phyloP scores from a whole-genome alignment of 2,329 filamentous ascomycete species.

The Leptographium radiaticola region DNA sequence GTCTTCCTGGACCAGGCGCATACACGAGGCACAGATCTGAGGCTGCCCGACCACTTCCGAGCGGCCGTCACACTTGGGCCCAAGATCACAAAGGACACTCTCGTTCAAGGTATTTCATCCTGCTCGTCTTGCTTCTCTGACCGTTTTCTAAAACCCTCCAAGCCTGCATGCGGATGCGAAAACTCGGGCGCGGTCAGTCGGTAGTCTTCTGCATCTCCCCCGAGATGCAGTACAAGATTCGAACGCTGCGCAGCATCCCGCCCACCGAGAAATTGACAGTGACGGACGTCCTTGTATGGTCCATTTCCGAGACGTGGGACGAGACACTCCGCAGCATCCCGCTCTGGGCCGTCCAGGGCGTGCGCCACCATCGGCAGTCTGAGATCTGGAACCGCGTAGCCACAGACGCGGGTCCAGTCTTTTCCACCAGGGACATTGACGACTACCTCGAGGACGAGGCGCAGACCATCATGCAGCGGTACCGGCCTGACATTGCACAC shows the following conservation, averaged over 20 bases:
- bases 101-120: slow-evolving; percentile 48
- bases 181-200: slow-evolving; percentile 53
- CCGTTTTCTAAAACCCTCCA: background rate
- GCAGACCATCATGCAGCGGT: slow-evolving; percentile 36
- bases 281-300: slow-evolving; percentile 44
- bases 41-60: slow-evolving; percentile 41
- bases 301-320: slow-evolving; percentile 41
- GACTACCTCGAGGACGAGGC: slow-evolving; percentile 40
- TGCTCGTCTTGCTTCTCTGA: background rate
- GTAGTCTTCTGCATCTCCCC: slow-evolving; percentile 45
- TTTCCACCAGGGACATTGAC: slow-evolving; percentile 20
- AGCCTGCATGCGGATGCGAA: slow-evolving; percentile 62
- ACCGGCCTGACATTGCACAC: slow-evolving; percentile 22
- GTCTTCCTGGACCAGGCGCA: slow-evolving; percentile 61
- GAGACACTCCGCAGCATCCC: slow-evolving; percentile 36
- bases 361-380: slow-evolving; percentile 30
- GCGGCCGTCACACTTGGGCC: slow-evolving; percentile 57
- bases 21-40: slow-evolving; percentile 56
- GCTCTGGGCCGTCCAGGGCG: slow-evolving; percentile 49
- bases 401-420: background rate
- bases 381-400: slow-evolving; percentile 18
- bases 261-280: slow-evolving; percentile 25
- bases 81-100: slow-evolving; percentile 50
- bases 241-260: slow-evolving; percentile 11
- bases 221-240: slow-evolving; percentile 46